Evolutionary conservation across 768 basidiomycete genomes (phyloP).

Genomic region (Pisolithus marmoratus): DNA sequence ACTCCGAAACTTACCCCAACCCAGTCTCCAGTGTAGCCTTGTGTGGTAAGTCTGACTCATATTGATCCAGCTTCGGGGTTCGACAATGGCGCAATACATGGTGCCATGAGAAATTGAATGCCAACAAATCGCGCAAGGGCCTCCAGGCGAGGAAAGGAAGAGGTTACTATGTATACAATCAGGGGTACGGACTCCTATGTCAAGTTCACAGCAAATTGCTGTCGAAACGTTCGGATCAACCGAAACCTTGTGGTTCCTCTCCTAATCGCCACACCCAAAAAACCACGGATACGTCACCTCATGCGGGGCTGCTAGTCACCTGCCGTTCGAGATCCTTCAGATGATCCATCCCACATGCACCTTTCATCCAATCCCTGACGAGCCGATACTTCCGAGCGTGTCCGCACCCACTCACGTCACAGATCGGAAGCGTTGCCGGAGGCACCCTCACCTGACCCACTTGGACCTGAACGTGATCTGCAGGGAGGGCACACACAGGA

Average conservation of each 20-base stretch:
- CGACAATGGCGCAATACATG: no score
- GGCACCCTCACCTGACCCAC: constrained; percentile 8
- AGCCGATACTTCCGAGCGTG: constrained; percentile 57
- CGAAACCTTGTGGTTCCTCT: not conserved
- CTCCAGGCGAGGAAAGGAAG: no score
- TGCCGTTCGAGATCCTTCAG: constrained; percentile 48
- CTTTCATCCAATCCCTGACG: constrained; percentile 54
- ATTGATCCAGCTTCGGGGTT: no score
- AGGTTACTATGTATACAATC: no score
- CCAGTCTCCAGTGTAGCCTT: no score
- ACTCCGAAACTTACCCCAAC: no score
- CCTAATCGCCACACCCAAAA: not conserved
- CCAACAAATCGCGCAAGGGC: no score
- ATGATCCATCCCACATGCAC: constrained; percentile 61
- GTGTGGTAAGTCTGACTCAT: no score
- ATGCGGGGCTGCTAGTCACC: not conserved
- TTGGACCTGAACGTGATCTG: constrained; percentile 11
- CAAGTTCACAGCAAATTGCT: no score
- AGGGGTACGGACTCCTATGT: no score
- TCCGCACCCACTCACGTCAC: constrained; percentile 56
- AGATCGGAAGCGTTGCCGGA: constrained; percentile 22
- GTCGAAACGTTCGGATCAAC: no score
- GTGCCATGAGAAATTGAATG: no score
- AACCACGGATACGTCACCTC: not conserved
- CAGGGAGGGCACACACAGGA: constrained; percentile 31